Evolutionary conservation across 148 eudicot genomes (phyloP).

Genomic region (Drosera capensis): DNA sequence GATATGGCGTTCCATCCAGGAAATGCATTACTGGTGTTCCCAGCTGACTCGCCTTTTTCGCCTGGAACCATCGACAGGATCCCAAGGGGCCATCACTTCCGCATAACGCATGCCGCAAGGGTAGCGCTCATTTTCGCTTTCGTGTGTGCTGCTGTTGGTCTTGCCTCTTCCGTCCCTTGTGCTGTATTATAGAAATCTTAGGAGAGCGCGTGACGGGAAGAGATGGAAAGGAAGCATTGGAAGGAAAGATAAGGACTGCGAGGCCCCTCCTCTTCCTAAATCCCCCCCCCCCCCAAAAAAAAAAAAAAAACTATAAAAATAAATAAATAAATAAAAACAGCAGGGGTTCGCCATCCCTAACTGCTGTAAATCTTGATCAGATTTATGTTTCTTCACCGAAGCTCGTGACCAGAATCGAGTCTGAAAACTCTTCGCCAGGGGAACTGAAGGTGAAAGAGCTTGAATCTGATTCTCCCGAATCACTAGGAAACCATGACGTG

Average conservation of each 20-base stretch:
- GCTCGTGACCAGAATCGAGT: conserved; percentile 9
- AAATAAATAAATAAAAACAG: too few species aligned
- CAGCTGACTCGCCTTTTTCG: conserved; percentile 15
- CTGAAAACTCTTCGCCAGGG: conserved; percentile 12
- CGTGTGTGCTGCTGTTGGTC: conserved; percentile 19
- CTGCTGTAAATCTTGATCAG: conserved; percentile 7
- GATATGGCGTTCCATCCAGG: conserved; percentile 59
- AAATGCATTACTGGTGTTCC: conserved; percentile 27
- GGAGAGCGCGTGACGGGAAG: conserved; percentile 6
- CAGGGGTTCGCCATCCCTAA: conserved; percentile 11
- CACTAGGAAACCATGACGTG: conserved; percentile 14
- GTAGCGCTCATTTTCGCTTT: conserved; percentile 37
- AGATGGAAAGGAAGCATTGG: conserved; percentile 13
- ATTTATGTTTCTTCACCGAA: conserved; percentile 7
- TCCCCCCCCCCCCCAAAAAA: conserved; percentile 13
- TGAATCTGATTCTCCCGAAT: conserved; percentile 8
- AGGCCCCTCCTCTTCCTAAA: conserved; percentile 13
- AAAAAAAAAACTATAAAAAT: too few species aligned
- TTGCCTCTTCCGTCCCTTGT: conserved; percentile 22
- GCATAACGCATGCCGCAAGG: conserved; percentile 18
- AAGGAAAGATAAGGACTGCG: conserved; percentile 17
- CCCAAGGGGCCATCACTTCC: conserved; percentile 16
- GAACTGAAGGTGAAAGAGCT: conserved; percentile 9
- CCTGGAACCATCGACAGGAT: conserved; percentile 11
- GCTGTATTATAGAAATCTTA: conserved; percentile 26